Percentiles rank a stretch among this genome's conserved stretches.
phyloP scores from a whole-genome alignment of 352 stramenopile species.

The Salisapilia sapeloensis region DNA sequence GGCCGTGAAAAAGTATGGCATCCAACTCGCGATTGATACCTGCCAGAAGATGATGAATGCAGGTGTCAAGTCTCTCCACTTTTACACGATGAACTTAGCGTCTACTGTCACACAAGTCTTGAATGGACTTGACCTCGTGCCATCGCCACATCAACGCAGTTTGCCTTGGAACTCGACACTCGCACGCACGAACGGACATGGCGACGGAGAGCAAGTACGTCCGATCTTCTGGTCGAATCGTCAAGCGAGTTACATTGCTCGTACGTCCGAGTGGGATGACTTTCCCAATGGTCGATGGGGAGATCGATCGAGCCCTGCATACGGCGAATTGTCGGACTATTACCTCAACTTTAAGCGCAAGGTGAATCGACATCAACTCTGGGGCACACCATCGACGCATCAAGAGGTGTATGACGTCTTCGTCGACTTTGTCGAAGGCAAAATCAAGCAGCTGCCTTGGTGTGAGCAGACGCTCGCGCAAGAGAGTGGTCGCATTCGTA shows the following conservation, averaged over 20 bases:
- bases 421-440: slow-evolving; percentile 62
- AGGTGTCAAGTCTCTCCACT: slow-evolving; percentile 74
- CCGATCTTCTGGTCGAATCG: slow-evolving; percentile 98
- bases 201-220: slow-evolving; percentile 67
- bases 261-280: slow-evolving; percentile 94
- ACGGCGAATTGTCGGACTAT: slow-evolving; percentile 91
- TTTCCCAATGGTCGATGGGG: slow-evolving; percentile 94
- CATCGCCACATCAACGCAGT: slow-evolving; percentile 37
- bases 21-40: slow-evolving; percentile 88
- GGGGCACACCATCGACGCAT: slow-evolving; percentile 65
- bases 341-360: slow-evolving; percentile 83
- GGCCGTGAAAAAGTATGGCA: slow-evolving; percentile 87
- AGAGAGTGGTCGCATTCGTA: slow-evolving; percentile 80
- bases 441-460: slow-evolving; percentile 89
- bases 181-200: slow-evolving; percentile 10
- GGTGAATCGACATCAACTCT: slow-evolving; percentile 49
- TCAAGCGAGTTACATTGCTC: slow-evolving; percentile 91
- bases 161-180: slow-evolving; percentile 59
- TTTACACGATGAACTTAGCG: slow-evolving; percentile 93
- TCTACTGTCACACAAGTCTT: slow-evolving; percentile 76
- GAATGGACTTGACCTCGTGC: slow-evolving; percentile 47
- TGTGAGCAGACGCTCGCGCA: slow-evolving; percentile 90
- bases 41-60: slow-evolving; percentile 80
- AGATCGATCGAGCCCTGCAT: slow-evolving; percentile 87
- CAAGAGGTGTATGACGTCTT: slow-evolving; percentile 93